These are phyloP conservation scores for Nothophytophthora sp. DNA, from an alignment of 352 stramenopile species.

Conservation along the genomic window DNA sequence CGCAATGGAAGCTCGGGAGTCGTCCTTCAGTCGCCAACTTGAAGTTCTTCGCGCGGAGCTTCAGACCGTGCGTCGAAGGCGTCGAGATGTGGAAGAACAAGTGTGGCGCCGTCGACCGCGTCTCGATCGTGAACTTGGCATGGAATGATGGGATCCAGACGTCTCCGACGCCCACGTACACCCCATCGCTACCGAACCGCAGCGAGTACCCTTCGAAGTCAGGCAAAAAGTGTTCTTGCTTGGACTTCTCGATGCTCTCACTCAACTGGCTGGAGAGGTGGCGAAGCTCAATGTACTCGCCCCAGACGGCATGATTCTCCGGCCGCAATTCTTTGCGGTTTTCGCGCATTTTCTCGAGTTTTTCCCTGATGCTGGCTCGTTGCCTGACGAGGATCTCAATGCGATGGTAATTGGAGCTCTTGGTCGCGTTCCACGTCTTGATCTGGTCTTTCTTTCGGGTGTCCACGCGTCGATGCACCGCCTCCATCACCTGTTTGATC, in stretches of 20 bases:
- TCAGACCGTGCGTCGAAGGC: constrained; percentile 49
- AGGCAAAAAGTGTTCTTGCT: constrained; percentile 68
- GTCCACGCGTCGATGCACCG: constrained; percentile 46
- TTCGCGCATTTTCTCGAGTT: constrained; percentile 60
- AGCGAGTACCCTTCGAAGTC: constrained; percentile 62
- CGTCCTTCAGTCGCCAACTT: constrained; percentile 64
- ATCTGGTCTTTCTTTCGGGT: constrained; percentile 41
- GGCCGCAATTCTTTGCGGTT: constrained; percentile 37
- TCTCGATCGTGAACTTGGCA: constrained; percentile 73
- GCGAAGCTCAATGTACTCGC: constrained; percentile 74
- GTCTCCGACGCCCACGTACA: constrained; percentile 74
- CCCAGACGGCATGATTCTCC: constrained; percentile 50
- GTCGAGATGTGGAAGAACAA: constrained; percentile 67
- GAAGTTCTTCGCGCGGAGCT: constrained; percentile 67
- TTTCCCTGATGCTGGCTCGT: constrained; percentile 55
- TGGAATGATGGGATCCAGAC: constrained; percentile 74
- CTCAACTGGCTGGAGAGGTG: constrained; percentile 59
- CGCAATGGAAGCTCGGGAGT: constrained; percentile 72
- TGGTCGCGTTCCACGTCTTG: constrained; percentile 56
- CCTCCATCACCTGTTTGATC: constrained; percentile 55
- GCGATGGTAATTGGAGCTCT: constrained; percentile 58
- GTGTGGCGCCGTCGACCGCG: constrained; percentile 56
- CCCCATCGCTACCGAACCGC: constrained; percentile 64
- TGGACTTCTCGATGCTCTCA: constrained; percentile 62
- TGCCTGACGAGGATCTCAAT: constrained; percentile 71